Base-by-base conservation (phyloP, 139 green algal species). In the Asterochloris sp. region DNA sequence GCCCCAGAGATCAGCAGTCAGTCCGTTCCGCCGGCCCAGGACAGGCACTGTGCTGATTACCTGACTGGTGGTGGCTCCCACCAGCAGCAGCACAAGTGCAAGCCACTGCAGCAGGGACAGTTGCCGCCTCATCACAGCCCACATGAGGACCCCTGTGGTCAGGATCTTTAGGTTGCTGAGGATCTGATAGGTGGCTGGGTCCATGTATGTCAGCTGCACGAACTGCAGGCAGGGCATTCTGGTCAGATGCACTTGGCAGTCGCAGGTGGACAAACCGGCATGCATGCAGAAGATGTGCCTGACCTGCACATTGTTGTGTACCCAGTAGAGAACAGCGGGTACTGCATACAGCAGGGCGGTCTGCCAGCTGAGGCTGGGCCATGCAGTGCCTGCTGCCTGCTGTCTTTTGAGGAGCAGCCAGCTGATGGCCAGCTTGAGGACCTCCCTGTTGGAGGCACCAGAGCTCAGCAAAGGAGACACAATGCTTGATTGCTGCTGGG, bases 141-240 rank as follows among this genome's bases (percentile, higher is more conserved):
- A 85, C 69, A 93, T 87, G 47, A 94, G 77, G 26, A 93, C 60
- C 13, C 90, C 91, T 1, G 91, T 94, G 54, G 87, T 91, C 26
- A 94, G 80, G 23, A 94, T 94, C 76, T 94, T 94, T n/a, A 94
- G 83, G 83, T 94, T 94, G 79, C 90, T 87, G 60, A 94, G 82
- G 73, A 94, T 94, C 84, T 94, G 91, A 78, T 90, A 94, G 16
- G 90, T 93, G 27, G 88, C 82, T 0, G 91, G 82, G 83, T 94
- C 87, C 66, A 94, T 82, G 26, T 89, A 90, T 27, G 81, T 76
- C 61, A 94, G 77, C 19, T 87, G 88, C 71, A 85, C 75, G 54
- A 94, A 94, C 84, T 89, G 86, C 69, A 73, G 38, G 38, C 38
- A 54, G 38, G 38, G 38, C 38, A 54, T 54, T 54, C 38, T 54